Evolutionary conservation across 2,329 filamentous ascomycete species (phyloP), one percentile per base, ranked within the genome.

Genomic region (Penicillium frequentans): DNA sequence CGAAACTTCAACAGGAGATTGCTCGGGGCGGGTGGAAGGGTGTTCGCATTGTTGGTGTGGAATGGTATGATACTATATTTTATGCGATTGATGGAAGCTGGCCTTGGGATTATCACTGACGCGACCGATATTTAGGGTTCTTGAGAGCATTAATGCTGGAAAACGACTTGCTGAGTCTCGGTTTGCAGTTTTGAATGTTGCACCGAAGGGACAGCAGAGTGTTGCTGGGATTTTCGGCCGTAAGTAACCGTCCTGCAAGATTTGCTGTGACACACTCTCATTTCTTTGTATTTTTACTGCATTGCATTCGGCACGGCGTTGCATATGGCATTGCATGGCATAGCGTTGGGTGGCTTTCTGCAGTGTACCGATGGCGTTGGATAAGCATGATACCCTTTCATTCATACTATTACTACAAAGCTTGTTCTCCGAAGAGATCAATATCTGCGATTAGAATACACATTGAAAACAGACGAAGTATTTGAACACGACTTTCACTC

Each of bases 1-100:
- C 82, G 29, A 97, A 97, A 77, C 77, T 96, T 49, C 89, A 96
- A 65, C 90, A 85, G 72, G 93, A 96, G 77, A 89, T 96, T 55
- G 75, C 79, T 26, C 82, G 83, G 54, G 79, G 86, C 4, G 81
- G 88, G 23, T 90, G 90, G 11, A 86, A 84, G 61, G 85, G 84
- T 26, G 81, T 96, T 51, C 93, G 88, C 76, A 93, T 89, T 73
- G 89, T 97, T 53, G 85, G 82, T 51, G 90, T 88, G 26, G 89
- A 96, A 66, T 97, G 92, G 91, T 89, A 70, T 67, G 80, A 39
- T 39, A 14, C 29, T 6, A 3, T 66, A 78, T 77, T 58, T 23
- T 46, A 19, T 42, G n/a, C 10, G 11, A 21, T 23, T 42, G 35
- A n/a, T 39, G 8, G 8, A 39, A 19, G 35, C 35, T 3, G 35